Conservation (phyloP, 2,329 filamentous ascomycete genomes). For the Escovopsis sp. region DNA sequence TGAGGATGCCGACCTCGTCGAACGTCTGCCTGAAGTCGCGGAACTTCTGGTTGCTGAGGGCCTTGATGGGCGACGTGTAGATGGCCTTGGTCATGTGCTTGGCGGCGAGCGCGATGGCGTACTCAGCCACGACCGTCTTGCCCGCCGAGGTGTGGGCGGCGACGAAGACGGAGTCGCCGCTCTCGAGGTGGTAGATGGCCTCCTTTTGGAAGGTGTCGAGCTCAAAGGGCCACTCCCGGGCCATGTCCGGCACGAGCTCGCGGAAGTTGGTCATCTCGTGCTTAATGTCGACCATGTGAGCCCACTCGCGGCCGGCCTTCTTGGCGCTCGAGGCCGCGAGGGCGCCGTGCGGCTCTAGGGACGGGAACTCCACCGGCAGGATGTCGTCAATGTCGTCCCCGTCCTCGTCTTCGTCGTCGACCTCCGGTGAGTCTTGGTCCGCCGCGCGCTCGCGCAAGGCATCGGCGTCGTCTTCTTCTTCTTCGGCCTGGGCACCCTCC, state of each 20-base stretch:
- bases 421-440: slow-evolving; percentile 12
- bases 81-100: slow-evolving; percentile 99
- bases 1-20: slow-evolving; percentile 92
- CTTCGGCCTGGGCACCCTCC: slow-evolving; percentile 19
- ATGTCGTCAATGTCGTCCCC: slow-evolving; percentile 66
- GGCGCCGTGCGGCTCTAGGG: slow-evolving; percentile 69
- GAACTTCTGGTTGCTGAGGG: slow-evolving; percentile 96
- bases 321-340: slow-evolving; percentile 58
- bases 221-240: slow-evolving; percentile 90
- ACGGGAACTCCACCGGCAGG: slow-evolving; percentile 83
- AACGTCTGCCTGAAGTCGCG: slow-evolving; percentile 83
- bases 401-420: slow-evolving; percentile 27
- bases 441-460: slow-evolving; percentile 12
- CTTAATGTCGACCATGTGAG: slow-evolving; percentile 95
- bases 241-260: slow-evolving; percentile 92
- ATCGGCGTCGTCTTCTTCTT: slow-evolving; percentile 20
- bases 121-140: slow-evolving; percentile 96
- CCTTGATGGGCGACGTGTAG: slow-evolving; percentile 97
- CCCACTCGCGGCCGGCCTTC: slow-evolving; percentile 77
- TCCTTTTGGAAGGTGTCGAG: slow-evolving; percentile 98
- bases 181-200: slow-evolving; percentile 92
- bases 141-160: slow-evolving; percentile 95
- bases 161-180: slow-evolving; percentile 93
- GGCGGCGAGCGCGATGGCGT: slow-evolving; percentile 89
- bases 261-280: slow-evolving; percentile 86